Evolutionary conservation across 1,284 basidiomycete genomes (phyloP).

Genomic region (Peniophora sp.): DNA sequence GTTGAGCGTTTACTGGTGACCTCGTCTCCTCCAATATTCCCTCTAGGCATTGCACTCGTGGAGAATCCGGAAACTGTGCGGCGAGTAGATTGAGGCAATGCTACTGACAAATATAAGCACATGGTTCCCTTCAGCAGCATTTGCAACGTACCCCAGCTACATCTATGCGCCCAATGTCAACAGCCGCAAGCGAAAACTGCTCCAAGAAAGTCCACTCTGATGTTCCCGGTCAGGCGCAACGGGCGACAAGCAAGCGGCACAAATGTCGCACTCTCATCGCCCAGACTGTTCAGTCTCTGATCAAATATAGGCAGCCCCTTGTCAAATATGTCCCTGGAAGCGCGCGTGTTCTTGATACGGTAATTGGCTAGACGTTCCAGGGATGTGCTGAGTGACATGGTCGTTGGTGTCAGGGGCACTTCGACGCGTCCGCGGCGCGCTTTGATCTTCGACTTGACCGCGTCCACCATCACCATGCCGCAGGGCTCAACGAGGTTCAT

Average conservation of each 20-base stretch:
- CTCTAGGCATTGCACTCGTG: slow-evolving; percentile 76
- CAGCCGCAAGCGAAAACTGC: slow-evolving; percentile 79
- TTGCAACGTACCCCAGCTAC: slow-evolving; percentile 68
- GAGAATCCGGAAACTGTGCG: slow-evolving; percentile 73
- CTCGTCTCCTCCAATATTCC: slow-evolving; percentile 85
- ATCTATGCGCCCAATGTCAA: slow-evolving; percentile 75
- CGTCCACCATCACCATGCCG: no score
- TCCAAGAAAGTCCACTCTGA: slow-evolving; percentile 84
- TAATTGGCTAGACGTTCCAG: slow-evolving; percentile 64
- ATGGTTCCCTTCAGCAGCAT: slow-evolving; percentile 12
- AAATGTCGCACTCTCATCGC: slow-evolving; percentile 47
- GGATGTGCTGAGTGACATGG: slow-evolving; percentile 24
- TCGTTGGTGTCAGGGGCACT: background rate
- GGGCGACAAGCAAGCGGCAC: background rate
- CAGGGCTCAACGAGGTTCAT: no score
- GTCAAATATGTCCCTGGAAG: slow-evolving; percentile 67
- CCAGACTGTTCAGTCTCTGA: slow-evolving; percentile 37
- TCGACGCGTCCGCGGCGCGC: background rate
- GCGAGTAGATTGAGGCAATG: slow-evolving; percentile 61
- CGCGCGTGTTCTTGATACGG: slow-evolving; percentile 55
- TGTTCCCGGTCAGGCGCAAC: background rate
- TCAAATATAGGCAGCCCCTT: slow-evolving; percentile 53
- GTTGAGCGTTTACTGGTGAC: slow-evolving; percentile 52
- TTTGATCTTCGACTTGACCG: background rate
- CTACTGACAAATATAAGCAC: slow-evolving; percentile 27